phyloP scores from a whole-genome alignment of 805 yeast species.

The Kuraishia ogatae region DNA sequence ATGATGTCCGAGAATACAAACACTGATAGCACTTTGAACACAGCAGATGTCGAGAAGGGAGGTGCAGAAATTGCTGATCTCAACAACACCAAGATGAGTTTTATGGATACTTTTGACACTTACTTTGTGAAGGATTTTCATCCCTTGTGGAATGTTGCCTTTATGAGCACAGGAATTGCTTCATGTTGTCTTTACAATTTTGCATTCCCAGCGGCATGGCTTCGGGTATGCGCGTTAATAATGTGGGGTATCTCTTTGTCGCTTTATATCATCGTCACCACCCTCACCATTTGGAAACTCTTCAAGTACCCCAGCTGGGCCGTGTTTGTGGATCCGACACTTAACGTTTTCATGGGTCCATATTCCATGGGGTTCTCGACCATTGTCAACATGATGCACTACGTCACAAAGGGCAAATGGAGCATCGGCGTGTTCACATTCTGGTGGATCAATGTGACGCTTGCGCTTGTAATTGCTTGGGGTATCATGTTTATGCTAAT shows the following conservation, averaged over 20 bases:
- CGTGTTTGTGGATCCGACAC: slow-evolving; percentile 30
- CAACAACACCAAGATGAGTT: background rate
- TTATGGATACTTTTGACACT: background rate
- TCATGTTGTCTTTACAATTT: slow-evolving; percentile 51
- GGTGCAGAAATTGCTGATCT: background rate
- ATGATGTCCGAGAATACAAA: background rate
- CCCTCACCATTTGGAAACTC: slow-evolving; percentile 31
- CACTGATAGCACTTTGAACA: background rate
- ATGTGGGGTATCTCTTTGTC: slow-evolving; percentile 47
- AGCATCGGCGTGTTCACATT: slow-evolving; percentile 36
- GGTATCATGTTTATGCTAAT: slow-evolving; percentile 44
- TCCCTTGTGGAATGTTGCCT: slow-evolving; percentile 59
- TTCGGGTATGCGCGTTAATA: slow-evolving; percentile 14
- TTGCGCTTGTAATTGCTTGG: slow-evolving; percentile 55
- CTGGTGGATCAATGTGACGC: slow-evolving; percentile 64
- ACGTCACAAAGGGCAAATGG: slow-evolving; percentile 27
- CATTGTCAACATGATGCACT: slow-evolving; percentile 46
- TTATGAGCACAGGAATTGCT: slow-evolving; percentile 85
- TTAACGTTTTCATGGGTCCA: slow-evolving; percentile 67
- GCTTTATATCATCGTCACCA: slow-evolving; percentile 33
- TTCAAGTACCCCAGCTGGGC: slow-evolving; percentile 16
- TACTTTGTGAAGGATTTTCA: slow-evolving; percentile 19
- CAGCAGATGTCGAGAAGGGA: background rate
- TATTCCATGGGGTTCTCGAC: slow-evolving; percentile 75
- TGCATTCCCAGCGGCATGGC: slow-evolving; percentile 29